Conservation (phyloP, 2,329 filamentous ascomycete species). For the Pleomassaria siparia region DNA sequence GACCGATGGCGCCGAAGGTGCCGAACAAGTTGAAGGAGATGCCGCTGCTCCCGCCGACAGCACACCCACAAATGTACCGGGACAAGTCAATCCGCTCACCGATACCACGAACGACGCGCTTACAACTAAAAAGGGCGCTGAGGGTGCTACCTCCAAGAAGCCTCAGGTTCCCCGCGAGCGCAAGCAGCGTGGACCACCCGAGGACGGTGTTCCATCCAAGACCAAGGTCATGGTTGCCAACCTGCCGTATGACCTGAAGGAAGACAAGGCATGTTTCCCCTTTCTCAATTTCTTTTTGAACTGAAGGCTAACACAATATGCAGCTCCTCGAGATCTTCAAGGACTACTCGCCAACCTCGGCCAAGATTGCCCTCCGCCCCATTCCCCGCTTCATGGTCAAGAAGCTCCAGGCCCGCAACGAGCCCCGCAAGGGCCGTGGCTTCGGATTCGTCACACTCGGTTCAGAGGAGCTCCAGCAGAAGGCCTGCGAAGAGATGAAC, state of each 20-base stretch:
- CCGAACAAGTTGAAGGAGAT: constrained; percentile 49
- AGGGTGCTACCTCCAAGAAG: constrained; percentile 50
- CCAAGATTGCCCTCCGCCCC: constrained; percentile 97
- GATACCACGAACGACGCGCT: constrained; percentile 57
- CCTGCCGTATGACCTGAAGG: constrained; percentile 94
- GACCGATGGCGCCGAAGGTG: constrained; percentile 47
- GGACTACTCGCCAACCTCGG: constrained; percentile 86
- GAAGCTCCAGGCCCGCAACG: constrained; percentile 97
- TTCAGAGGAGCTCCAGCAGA: constrained; percentile 94
- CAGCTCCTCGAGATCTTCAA: constrained; percentile 97
- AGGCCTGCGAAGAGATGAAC: constrained; percentile 98
- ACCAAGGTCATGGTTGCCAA: constrained; percentile 99
- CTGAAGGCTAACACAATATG: constrained; percentile 13
- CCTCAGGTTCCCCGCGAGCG: constrained; percentile 55
- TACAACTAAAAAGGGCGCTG: constrained; percentile 55
- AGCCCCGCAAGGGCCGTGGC: constrained; percentile 97
- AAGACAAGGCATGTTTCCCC: constrained; percentile 76
- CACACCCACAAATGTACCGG: constrained; percentile 53
- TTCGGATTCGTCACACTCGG: constrained; percentile 97
- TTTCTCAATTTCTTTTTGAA: background rate
- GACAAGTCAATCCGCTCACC: constrained; percentile 53
- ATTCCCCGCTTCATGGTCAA: constrained; percentile 99
- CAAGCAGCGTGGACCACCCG: constrained; percentile 90
- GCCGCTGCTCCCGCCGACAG: constrained; percentile 48
- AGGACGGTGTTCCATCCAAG: constrained; percentile 97